These are phyloP conservation scores for Tetradesmus obliquus DNA, from an alignment of 139 green algal species.

Conservation along the genomic window DNA sequence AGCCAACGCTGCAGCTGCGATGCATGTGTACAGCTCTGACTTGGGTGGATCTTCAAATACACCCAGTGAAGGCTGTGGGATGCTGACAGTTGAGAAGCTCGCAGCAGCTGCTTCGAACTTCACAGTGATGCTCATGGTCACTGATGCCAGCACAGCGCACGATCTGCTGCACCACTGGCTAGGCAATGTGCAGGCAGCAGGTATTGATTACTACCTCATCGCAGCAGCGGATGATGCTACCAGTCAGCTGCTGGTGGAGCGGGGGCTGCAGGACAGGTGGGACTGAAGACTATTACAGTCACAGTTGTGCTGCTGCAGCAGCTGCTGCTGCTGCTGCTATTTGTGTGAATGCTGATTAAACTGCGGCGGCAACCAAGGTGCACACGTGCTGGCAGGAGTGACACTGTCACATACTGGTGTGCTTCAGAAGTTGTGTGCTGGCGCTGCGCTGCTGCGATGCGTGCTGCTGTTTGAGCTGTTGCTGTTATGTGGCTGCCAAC, in stretches of 20 bases:
- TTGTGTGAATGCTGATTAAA: too few species aligned
- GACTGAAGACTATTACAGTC: background rate
- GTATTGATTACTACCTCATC: conserved; percentile 10
- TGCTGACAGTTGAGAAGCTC: conserved; percentile 4
- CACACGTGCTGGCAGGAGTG: too few species aligned
- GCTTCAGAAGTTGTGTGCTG: background rate
- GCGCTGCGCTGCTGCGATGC: too few species aligned
- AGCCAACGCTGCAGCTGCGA: background rate
- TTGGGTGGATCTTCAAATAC: background rate
- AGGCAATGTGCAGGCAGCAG: conserved; percentile 5
- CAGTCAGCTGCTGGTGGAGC: background rate
- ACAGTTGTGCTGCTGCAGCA: background rate
- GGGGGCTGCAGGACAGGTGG: background rate
- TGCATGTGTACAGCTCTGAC: background rate
- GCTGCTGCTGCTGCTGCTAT: too few species aligned
- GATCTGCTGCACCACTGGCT: conserved; percentile 24
- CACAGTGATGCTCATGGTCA: conserved; percentile 23
- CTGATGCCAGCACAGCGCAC: background rate
- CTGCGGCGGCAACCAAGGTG: too few species aligned
- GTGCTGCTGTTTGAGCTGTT: background rate
- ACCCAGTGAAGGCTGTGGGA: background rate
- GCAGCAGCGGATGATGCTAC: conserved; percentile 21
- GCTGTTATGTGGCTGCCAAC: background rate
- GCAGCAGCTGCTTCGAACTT: background rate
- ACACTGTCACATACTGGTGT: too few species aligned